Percentiles rank a stretch among this genome's conserved stretches.
Conservation (phyloP, 495 filamentous ascomycete species). For the Penicillium goetzii region DNA sequence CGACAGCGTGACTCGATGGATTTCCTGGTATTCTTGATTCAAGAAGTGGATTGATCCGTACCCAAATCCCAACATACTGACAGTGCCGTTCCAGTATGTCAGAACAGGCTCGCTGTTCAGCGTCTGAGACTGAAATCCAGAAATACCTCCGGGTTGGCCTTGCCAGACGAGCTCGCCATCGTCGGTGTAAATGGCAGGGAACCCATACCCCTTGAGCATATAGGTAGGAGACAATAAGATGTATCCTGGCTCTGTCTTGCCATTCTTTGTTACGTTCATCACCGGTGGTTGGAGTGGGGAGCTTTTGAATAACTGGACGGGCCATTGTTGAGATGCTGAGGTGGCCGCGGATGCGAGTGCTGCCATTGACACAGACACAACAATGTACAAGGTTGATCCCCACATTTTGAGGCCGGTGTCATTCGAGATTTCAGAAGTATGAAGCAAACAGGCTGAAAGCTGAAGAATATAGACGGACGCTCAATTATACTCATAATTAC, state of each 20-base stretch:
- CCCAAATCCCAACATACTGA: conserved; percentile 12
- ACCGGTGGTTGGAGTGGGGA: background rate
- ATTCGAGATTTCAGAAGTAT: background rate
- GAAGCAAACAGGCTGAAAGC: background rate
- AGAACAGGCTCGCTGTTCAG: background rate
- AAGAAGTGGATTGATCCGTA: conserved; percentile 37
- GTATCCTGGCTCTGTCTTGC: conserved; percentile 8
- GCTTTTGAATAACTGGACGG: conserved; percentile 4
- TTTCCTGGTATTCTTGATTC: conserved; percentile 42
- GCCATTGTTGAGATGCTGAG: background rate
- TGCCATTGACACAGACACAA: background rate
- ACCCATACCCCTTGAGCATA: background rate
- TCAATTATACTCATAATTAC: background rate
- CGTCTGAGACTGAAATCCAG: conserved; percentile 3
- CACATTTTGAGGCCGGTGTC: background rate
- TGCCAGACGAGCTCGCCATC: conserved; percentile 10
- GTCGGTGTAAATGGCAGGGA: conserved; percentile 1
- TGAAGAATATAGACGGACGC: background rate
- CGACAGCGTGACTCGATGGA: conserved; percentile 27
- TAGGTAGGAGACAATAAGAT: background rate
- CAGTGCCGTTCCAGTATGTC: conserved; percentile 6
- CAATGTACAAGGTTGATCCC: background rate
- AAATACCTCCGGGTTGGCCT: background rate
- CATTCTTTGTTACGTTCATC: conserved; percentile 11
- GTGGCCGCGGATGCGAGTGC: background rate